Evolutionary conservation across 352 stramenopile genomes (phyloP), one percentile per base, ranked within the genome.

Genomic region (Phytophthora colocasiae): DNA sequence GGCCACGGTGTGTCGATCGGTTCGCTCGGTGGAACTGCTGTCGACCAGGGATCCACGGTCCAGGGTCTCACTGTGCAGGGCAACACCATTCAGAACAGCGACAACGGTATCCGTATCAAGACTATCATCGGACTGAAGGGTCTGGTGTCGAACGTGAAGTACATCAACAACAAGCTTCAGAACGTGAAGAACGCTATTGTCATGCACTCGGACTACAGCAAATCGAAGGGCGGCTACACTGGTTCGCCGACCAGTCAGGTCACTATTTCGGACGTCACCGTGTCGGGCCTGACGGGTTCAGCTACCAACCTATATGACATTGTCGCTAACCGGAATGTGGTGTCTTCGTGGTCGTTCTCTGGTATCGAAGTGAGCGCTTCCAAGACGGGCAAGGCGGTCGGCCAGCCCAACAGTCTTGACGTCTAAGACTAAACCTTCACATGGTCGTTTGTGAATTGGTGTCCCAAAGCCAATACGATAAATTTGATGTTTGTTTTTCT

Each of bases 1-100:
- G 39, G 66, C 26, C 61, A 71, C 51, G 66, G 66, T 36, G 64
- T 75, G 31, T 75, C 66, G 1, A 63, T 75, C 34, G 62, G 62
- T 2, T 69, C 68, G 0, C 29, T 76, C 24, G 55, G 68, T 45
- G 51, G 62, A 5, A 44, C 32, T 6, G 40, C 27, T 17, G 56
- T 71, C 2, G 36, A 57, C 36, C 4, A 45, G 8, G 62, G 41
- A 1, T 50, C 44, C 11, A 75, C 66, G 2, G 66, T 75, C 8
- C 26, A 19, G 12, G 60, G 54, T 14, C 50, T 75, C 4, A 58
- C 48, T 3, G 67, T 64, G 5, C 19, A 60, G 29, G 40, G 53
- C 41, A 75, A 75, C 36, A 71, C 41, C 36, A 75, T 71, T n/a
- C 26, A 41, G 15, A 45, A 75, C 52, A 75, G 61, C 47, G 50